phyloP scores from a whole-genome alignment of 352 stramenopile species.

The Globisporangium middletonii region DNA sequence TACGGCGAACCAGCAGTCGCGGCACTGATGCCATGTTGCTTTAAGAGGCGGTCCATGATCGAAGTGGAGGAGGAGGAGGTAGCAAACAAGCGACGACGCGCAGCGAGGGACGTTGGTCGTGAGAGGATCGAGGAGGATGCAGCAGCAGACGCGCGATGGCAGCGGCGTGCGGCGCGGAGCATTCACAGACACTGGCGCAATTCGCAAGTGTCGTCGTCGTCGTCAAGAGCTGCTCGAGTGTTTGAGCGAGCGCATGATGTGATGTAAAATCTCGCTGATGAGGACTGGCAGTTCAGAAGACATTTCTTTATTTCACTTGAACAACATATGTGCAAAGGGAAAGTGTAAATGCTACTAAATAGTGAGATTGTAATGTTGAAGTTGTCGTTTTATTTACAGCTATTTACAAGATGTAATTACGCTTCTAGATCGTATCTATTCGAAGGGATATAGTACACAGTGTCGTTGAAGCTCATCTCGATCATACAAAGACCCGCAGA shows the following conservation, averaged over 20 bases:
- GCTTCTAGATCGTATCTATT: too few species aligned
- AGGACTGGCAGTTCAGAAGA: too few species aligned
- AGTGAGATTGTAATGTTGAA: constrained; percentile 6
- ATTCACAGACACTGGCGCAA: constrained; percentile 2
- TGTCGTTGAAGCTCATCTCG: constrained; percentile 9
- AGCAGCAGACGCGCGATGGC: neutral
- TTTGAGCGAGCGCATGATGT: neutral
- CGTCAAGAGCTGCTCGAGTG: neutral
- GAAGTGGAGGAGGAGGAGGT: neutral
- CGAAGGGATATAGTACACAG: neutral
- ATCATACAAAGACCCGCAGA: neutral
- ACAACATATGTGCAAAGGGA: too few species aligned
- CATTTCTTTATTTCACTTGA: too few species aligned
- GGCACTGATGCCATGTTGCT: constrained; percentile 5
- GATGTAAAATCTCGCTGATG: neutral
- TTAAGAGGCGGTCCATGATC: constrained; percentile 20
- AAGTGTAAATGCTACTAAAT: too few species aligned
- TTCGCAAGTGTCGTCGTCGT: neutral
- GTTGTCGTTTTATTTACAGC: neutral
- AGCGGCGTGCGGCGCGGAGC: constrained; percentile 2
- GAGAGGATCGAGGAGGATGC: neutral
- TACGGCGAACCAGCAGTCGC: constrained; percentile 22
- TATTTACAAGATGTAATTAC: too few species aligned
- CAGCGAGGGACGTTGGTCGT: neutral
- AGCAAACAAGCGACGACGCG: neutral